Conservation (phyloP, 805 yeast genomes). For the Candida hispaniensis region DNA sequence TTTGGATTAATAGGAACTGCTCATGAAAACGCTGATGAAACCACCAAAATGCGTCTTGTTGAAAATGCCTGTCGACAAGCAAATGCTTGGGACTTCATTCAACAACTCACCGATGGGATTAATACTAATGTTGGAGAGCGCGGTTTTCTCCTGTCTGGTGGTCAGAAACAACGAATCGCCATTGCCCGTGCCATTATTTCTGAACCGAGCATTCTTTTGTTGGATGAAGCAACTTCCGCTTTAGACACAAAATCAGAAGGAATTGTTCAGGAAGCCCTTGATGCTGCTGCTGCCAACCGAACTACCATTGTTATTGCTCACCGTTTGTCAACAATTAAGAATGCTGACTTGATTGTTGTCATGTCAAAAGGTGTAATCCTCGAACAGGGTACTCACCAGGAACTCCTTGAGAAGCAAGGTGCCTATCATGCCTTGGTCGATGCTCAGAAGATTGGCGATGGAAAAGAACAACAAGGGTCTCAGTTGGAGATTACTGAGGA, state of each 20-base stretch:
- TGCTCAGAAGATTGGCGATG: slow-evolving; percentile 26
- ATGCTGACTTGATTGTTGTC: slow-evolving; percentile 47
- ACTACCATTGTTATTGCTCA: slow-evolving; percentile 53
- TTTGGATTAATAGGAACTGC: slow-evolving; percentile 67
- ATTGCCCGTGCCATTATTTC: slow-evolving; percentile 60
- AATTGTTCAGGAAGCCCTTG: slow-evolving; percentile 34
- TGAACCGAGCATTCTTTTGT: slow-evolving; percentile 45
- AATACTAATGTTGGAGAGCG: slow-evolving; percentile 57
- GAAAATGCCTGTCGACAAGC: slow-evolving; percentile 31
- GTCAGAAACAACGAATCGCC: slow-evolving; percentile 63
- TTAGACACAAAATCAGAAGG: slow-evolving; percentile 40
- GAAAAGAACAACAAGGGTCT: no score
- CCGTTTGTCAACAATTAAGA: slow-evolving; percentile 44
- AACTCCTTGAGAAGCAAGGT: slow-evolving; percentile 27
- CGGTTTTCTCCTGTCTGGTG: slow-evolving; percentile 54
- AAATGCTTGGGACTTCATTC: slow-evolving; percentile 33
- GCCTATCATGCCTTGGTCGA: slow-evolving; percentile 29
- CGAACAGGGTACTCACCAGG: slow-evolving; percentile 36
- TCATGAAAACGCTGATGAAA: slow-evolving; percentile 39
- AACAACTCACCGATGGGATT: slow-evolving; percentile 70
- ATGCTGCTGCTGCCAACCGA: slow-evolving; percentile 28
- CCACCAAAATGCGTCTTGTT: slow-evolving; percentile 31
- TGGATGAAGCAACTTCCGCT: slow-evolving; percentile 60
- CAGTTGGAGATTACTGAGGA: no score
- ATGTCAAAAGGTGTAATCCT: slow-evolving; percentile 41